A percentile compares a stretch with the other conserved stretches of the same genome.
phyloP scores from a whole-genome alignment of 192 early-diverging fungal genomes.

The Coemansia guatemalensis region DNA sequence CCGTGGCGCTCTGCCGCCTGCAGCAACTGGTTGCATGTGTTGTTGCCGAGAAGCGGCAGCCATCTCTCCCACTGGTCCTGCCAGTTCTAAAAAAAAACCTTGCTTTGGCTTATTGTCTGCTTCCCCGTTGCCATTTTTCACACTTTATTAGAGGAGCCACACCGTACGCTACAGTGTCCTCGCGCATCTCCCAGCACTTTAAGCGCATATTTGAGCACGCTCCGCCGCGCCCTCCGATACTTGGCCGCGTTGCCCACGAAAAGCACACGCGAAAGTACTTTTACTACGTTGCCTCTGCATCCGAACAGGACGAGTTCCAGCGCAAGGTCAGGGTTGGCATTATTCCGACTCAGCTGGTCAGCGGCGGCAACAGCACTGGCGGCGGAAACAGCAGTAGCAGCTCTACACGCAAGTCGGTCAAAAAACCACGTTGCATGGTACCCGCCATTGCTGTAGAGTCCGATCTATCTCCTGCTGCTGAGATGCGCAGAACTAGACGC shows the following conservation, averaged over 20 bases:
- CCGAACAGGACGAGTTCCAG: constrained; percentile 47
- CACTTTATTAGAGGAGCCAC: constrained; percentile 63
- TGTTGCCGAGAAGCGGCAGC: background rate
- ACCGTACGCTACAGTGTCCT: constrained; percentile 86
- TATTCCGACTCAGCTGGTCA: constrained; percentile 34
- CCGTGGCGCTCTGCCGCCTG: background rate
- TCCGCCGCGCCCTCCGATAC: constrained; percentile 69
- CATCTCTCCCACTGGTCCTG: constrained; percentile 3
- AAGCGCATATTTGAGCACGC: constrained; percentile 75
- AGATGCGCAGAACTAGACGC: constrained; percentile 23
- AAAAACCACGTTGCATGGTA: constrained; percentile 49
- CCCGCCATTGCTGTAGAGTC: constrained; percentile 46
- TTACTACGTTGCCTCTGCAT: constrained; percentile 67
- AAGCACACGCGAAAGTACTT: constrained; percentile 70
- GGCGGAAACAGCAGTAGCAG: constrained; percentile 2
- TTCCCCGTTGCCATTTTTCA: background rate
- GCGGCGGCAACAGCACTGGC: constrained; percentile 1
- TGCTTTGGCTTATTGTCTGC: constrained; percentile 3
- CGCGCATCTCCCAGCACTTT: constrained; percentile 87
- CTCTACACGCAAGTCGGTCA: constrained; percentile 14
- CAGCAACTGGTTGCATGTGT: constrained; percentile 1
- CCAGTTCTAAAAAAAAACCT: background rate
- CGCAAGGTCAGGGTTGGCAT: constrained; percentile 39
- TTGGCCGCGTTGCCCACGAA: constrained; percentile 70
- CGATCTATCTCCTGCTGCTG: constrained; percentile 18